Base-by-base conservation (phyloP, 805 yeast genomes). In the Starmerella stellata region DNA sequence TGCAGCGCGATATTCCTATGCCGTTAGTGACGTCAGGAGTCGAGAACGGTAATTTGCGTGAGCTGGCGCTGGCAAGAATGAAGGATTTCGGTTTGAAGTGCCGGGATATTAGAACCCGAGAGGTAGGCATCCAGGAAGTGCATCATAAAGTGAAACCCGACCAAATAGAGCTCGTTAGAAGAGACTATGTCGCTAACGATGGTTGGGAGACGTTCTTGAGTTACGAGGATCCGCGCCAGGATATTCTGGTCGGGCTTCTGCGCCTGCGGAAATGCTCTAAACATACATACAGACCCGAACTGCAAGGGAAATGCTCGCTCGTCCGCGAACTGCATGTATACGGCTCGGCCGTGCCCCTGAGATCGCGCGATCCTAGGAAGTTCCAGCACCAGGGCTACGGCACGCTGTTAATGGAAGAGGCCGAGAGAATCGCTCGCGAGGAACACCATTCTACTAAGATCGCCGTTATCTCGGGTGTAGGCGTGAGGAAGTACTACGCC, bases 351-450 rank as follows among this genome's bases (percentile, higher is more conserved):
- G 98, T 90, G 17, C 96, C 98, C 3, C 61, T 90, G 41, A 98
- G 90, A 57, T 78, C 92, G 3, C 70, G 96, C 49, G 98, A 90
- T 60, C 98, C 98, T 34, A 70, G 94, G 53, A 90, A 90, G 59
- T 90, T 90, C 65, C 98, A 90, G 63, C 98, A 90, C 64, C 98
- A 90, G 65, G 98, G 98, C 17, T 90, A 87, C 57, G 98, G 98
- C 46, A 87, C 98, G 4, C 65, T 90, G 52, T 61, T 90, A 37
- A 90, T 90, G 98, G 96, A 90, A 59, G 98, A 90, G 59, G 98
- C 98, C 3, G 96, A 82, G 52, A 70, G 95, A 47, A 90, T 90
- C 43, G 90, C 98, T 1, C 69, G 74, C 37, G 95, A 83, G 52
- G 98, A 90, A 56, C 98, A 90, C 57, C 93, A 95, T 0, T 77